phyloP scores from a whole-genome alignment of 2,329 filamentous ascomycete genomes.

The Claviceps africana region DNA sequence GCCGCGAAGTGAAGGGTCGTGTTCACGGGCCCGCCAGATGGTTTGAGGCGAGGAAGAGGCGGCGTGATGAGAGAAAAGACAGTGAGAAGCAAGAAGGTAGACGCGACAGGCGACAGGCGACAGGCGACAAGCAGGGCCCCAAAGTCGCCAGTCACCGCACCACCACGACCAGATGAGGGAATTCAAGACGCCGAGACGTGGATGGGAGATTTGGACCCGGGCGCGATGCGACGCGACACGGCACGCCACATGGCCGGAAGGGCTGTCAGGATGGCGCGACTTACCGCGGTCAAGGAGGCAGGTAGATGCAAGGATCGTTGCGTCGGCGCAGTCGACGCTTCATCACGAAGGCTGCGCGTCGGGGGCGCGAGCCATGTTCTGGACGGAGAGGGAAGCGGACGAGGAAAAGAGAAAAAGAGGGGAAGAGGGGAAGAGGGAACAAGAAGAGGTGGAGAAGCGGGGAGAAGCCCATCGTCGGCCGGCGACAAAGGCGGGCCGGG shows the following conservation, averaged over 20 bases:
- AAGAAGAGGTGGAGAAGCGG: no score
- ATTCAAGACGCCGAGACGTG: neutral
- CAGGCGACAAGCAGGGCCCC: no score
- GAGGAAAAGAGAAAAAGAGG: neutral
- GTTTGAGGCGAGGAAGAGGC: no score
- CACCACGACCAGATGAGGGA: neutral
- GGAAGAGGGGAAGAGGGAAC: neutral
- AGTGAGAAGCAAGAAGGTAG: no score
- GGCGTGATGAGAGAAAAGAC: no score
- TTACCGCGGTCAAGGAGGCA: neutral
- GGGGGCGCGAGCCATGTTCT: neutral
- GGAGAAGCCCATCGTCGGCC: no score
- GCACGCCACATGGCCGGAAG: neutral
- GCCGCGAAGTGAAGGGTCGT: no score
- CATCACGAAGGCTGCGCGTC: neutral
- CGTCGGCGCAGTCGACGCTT: neutral
- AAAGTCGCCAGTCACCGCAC: no score
- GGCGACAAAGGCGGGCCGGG: no score
- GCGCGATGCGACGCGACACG: neutral
- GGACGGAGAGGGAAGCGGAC: neutral
- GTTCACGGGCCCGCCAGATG: no score
- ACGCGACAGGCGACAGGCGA: no score
- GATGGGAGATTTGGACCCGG: neutral
- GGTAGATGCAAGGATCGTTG: neutral
- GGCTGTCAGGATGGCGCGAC: neutral